Percentiles rank a stretch among this genome's conserved stretches.
Conservation (phyloP, 2,329 filamentous ascomycete species). For the Fusarium sp. region DNA sequence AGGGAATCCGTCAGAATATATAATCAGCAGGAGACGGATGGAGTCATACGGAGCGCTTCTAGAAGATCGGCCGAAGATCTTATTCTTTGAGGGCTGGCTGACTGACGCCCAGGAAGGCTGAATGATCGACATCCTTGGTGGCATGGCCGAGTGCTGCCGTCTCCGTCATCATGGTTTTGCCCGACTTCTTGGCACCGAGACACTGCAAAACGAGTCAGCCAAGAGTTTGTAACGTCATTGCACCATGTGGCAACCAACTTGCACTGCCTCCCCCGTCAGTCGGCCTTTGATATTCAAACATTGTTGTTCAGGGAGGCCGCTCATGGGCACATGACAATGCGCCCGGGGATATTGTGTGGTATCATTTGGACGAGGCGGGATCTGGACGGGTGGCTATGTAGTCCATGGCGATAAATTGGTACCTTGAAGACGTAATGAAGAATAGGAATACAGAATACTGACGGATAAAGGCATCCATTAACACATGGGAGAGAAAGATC, state of each 20-base stretch:
- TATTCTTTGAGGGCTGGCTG: not conserved
- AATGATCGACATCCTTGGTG: not conserved
- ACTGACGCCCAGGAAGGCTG: not conserved
- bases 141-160: not conserved
- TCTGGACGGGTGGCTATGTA: not conserved
- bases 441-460: fast-evolving
- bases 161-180: not conserved
- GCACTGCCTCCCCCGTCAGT: not conserved
- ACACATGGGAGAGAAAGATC: not conserved
- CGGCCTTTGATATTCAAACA: not conserved
- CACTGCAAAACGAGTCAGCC: not conserved
- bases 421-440: not conserved
- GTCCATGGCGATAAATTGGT: not conserved
- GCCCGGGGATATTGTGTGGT: too few relatives aligned
- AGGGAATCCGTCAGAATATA: not conserved
- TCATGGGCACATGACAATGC: not conserved
- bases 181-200: not conserved
- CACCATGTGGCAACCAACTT: not conserved
- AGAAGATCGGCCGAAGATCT: not conserved
- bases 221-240: not conserved
- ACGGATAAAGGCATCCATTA: fast-evolving
- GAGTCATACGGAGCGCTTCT: not conserved
- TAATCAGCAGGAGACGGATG: not conserved
- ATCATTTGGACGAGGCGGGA: not conserved
- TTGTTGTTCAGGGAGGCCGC: not conserved